Percentiles rank a stretch among this genome's conserved stretches.
phyloP scores from a whole-genome alignment of 1,284 basidiomycete genomes.

The Ceratobasidium sp. region DNA sequence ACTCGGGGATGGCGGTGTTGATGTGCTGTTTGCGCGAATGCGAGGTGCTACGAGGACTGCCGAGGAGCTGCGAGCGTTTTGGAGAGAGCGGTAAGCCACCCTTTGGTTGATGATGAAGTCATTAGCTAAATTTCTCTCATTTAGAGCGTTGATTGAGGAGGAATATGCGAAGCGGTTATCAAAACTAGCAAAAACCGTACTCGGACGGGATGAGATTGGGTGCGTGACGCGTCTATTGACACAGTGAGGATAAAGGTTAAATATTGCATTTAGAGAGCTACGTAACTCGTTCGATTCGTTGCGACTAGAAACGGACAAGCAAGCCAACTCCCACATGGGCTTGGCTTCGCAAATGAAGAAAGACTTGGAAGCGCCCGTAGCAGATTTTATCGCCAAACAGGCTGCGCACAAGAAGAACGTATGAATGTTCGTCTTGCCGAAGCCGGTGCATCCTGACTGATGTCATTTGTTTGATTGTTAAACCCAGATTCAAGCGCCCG shows the following conservation, averaged over 20 bases:
- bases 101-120: slow-evolving; percentile 28
- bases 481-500: slow-evolving; percentile 70
- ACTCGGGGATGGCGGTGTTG: slow-evolving; percentile 85
- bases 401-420: slow-evolving; percentile 79
- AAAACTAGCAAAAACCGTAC: slow-evolving; percentile 81
- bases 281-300: slow-evolving; percentile 83
- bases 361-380: slow-evolving; percentile 80
- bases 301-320: slow-evolving; percentile 86
- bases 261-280: slow-evolving; percentile 71
- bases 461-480: slow-evolving; percentile 17
- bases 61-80: slow-evolving; percentile 88
- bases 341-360: slow-evolving; percentile 82
- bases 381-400: slow-evolving; percentile 76
- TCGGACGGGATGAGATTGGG: slow-evolving; percentile 95
- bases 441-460: slow-evolving; percentile 14
- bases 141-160: slow-evolving; percentile 88
- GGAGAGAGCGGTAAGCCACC: slow-evolving; percentile 85
- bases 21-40: slow-evolving; percentile 91
- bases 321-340: slow-evolving; percentile 77
- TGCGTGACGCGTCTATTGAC: slow-evolving; percentile 60
- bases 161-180: slow-evolving; percentile 92
- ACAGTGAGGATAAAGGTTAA: not conserved
- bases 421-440: slow-evolving; percentile 46
- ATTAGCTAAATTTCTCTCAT: slow-evolving; percentile 25
- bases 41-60: slow-evolving; percentile 87